Base-by-base conservation (phyloP, 2,329 filamentous ascomycete genomes). In the Thielaviopsis populi region DNA sequence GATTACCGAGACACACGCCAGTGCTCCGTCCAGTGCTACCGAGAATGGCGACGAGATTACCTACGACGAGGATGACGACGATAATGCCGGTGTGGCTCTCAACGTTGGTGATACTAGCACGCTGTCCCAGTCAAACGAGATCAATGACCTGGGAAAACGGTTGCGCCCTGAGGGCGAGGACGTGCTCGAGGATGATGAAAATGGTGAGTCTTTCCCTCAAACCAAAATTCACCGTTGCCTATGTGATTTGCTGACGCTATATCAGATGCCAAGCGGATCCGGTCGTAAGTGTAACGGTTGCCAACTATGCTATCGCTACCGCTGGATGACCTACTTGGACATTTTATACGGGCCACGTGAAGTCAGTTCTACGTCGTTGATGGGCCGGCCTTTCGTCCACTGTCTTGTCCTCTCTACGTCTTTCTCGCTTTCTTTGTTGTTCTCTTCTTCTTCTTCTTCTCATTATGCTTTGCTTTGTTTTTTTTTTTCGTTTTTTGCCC, bases 1-100 rank as follows among this genome's bases (percentile, higher is more conserved):
- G 33, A 7, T 24, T 48, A 48, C 22, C 42, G 19, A 33, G 2
- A 59, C 48, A 17, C 30, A 63, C 15, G 19, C 37, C 13, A 56
- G 59, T 53, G 41, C n/a, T 46, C 53, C 40, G 19, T 66, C 65
- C n/a, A 64, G 63, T 53, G 56, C 63, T 46, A 64, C 65, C 24
- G 66, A 67, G 37, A 54, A 63, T 41, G 66, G 65, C 13, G 65
- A 66, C 50, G 65, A 65, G 54, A 66, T 64, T 33, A 66, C 58
- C 17, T 66, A 66, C 24, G 65, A 66, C 43, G 65, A 66, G 41
- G 65, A 66, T 40, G 64, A 66, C 30, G 62, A 64, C 59, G 65
- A 33, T 40, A 63, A 64, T n/a, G 60, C 40, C 15, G 63, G 48
- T 30, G 59, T 65, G 15, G 60, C 60, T 5, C 63, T 63, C 8